Conservation (phyloP, 495 filamentous ascomycete genomes). For the Halenospora varia region DNA sequence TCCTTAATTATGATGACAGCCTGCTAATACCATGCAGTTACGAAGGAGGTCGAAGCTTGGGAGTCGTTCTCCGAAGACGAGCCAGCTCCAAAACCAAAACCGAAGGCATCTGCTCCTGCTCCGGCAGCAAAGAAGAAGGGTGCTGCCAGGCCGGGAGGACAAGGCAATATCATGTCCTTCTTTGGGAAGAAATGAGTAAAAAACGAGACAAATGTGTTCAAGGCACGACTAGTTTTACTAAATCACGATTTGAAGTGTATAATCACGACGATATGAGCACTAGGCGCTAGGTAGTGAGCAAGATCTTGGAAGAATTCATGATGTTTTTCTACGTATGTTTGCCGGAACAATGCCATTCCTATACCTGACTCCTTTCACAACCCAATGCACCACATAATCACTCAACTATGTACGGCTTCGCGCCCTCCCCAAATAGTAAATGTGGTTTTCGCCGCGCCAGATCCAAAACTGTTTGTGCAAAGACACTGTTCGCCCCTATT, state of each 20-base stretch:
- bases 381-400: no score
- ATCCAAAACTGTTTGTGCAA: slow-evolving; percentile 89
- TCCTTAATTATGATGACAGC: neutral
- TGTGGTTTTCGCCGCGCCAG: slow-evolving; percentile 81
- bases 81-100: slow-evolving; percentile 55
- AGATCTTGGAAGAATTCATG: no score
- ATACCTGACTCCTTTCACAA: neutral
- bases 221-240: neutral
- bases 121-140: slow-evolving; percentile 50
- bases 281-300: no score
- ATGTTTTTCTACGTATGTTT: neutral
- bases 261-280: neutral
- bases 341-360: neutral
- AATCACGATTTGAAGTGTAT: neutral
- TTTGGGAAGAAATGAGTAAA: slow-evolving; percentile 72
- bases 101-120: slow-evolving; percentile 42
- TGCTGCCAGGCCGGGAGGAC: slow-evolving; percentile 54
- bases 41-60: slow-evolving; percentile 82
- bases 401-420: slow-evolving; percentile 36
- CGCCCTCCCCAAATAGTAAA: slow-evolving; percentile 73
- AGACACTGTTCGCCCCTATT: slow-evolving; percentile 83
- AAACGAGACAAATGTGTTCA: neutral
- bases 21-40: slow-evolving; percentile 55
- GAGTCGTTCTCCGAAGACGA: slow-evolving; percentile 95
- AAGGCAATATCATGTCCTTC: slow-evolving; percentile 93